phyloP scores from a whole-genome alignment of 2,329 filamentous ascomycete species.

The Macrophomina tecta region DNA sequence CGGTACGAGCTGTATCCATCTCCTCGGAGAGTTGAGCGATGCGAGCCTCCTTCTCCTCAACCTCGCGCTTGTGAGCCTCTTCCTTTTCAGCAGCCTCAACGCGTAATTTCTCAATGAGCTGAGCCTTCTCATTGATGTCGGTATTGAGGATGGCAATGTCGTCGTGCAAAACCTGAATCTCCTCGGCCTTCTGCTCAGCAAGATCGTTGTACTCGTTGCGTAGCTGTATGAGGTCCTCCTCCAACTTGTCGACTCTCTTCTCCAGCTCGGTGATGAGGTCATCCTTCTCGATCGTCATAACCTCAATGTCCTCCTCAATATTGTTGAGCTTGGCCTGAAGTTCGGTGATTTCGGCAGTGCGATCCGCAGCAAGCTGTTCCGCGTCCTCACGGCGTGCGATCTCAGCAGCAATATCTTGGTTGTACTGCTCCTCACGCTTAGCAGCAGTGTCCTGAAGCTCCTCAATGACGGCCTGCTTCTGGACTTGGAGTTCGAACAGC shows the following conservation, averaged over 20 bases:
- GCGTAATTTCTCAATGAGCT: constrained; percentile 38
- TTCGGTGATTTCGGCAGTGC: constrained; percentile 42
- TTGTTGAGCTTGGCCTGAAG: constrained; percentile 43
- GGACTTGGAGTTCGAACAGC: constrained; percentile 53
- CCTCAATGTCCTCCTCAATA: constrained; percentile 38
- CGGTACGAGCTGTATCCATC: constrained; percentile 24
- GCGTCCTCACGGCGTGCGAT: constrained; percentile 45
- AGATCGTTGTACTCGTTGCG: constrained; percentile 40
- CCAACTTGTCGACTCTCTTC: constrained; percentile 42
- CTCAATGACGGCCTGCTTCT: constrained; percentile 47
- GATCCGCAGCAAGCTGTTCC: constrained; percentile 43
- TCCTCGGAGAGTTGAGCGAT: constrained; percentile 36
- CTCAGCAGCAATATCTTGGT: constrained; percentile 47
- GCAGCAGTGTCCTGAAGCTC: constrained; percentile 45
- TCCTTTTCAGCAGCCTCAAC: constrained; percentile 41
- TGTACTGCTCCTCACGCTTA: constrained; percentile 48
- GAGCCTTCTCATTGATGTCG: constrained; percentile 40
- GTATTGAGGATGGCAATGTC: constrained; percentile 45
- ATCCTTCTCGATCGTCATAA: constrained; percentile 42
- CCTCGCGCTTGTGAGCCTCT: constrained; percentile 34
- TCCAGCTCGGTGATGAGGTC: constrained; percentile 41
- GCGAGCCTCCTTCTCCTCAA: constrained; percentile 39
- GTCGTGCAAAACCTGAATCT: constrained; percentile 35
- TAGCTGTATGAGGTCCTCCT: constrained; percentile 42
- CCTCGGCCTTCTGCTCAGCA: constrained; percentile 37